Percentiles rank a stretch among this genome's conserved stretches.
phyloP scores from a whole-genome alignment of 495 filamentous ascomycete species.

The Cenococcum geophilum region DNA sequence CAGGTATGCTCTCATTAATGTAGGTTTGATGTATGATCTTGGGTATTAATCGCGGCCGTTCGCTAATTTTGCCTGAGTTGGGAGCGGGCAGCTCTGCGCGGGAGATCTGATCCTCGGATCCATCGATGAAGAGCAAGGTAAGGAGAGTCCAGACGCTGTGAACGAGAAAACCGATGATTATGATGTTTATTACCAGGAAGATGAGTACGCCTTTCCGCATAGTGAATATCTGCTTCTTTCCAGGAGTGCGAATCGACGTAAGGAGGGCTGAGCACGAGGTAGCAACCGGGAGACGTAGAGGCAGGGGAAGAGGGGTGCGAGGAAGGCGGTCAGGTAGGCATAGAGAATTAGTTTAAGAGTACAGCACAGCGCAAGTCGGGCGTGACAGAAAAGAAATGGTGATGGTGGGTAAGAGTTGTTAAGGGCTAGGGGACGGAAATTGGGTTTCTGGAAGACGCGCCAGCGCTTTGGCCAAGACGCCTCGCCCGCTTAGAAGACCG shows the following conservation, averaged over 20 bases:
- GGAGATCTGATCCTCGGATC: constrained; percentile 40
- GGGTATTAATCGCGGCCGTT: constrained; percentile 63
- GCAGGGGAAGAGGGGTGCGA: constrained; percentile 2
- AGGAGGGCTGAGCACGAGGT: background rate
- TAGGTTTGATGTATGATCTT: constrained; percentile 92
- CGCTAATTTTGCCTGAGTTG: constrained; percentile 42
- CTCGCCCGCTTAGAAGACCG: background rate
- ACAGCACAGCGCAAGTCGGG: background rate
- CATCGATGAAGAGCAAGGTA: constrained; percentile 41
- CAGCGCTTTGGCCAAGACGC: no score
- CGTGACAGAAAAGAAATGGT: background rate
- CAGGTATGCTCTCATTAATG: constrained; percentile 68
- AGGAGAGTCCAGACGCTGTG: constrained; percentile 43
- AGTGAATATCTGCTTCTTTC: constrained; percentile 1
- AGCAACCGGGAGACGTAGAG: background rate
- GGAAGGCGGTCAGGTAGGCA: constrained; percentile 1
- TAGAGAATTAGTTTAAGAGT: constrained; percentile 5
- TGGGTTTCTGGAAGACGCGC: background rate
- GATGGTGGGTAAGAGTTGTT: background rate
- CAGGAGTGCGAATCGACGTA: background rate
- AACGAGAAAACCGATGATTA: constrained; percentile 46
- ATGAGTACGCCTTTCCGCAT: constrained; percentile 38
- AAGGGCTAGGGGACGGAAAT: background rate
- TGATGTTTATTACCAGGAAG: constrained; percentile 44
- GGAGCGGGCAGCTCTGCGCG: constrained; percentile 41